Conservation (phyloP, 306 rosid species). For the Medicago ruthenica region DNA sequence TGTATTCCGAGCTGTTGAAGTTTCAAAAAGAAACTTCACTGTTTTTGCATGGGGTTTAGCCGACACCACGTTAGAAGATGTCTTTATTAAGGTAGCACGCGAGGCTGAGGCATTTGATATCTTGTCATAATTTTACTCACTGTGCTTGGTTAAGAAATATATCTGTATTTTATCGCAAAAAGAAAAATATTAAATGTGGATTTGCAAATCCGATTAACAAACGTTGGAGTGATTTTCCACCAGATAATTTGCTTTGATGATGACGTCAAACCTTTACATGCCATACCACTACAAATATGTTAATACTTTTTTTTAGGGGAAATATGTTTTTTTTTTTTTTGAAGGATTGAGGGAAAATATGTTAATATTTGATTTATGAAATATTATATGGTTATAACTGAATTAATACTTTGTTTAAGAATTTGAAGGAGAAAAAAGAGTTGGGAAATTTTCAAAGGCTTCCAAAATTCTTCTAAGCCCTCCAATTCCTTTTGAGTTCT, state of each 20-base stretch:
- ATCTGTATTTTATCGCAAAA: neutral
- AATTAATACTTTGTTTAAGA: no score
- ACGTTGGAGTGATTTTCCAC: neutral
- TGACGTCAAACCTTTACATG: neutral
- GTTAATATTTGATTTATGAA: neutral
- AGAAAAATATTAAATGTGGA: no score
- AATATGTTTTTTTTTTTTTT: no score
- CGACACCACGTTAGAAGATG: conserved; percentile 90
- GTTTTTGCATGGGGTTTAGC: conserved; percentile 90
- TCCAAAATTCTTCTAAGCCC: no score
- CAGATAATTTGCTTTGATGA: neutral
- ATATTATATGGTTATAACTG: neutral
- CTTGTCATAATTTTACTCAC: conserved; percentile 46
- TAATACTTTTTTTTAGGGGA: neutral
- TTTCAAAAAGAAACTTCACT: conserved; percentile 71
- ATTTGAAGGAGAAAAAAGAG: no score
- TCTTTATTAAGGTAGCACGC: conserved; percentile 84
- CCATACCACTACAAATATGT: neutral
- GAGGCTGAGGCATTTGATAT: conserved; percentile 57
- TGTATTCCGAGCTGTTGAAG: conserved; percentile 76
- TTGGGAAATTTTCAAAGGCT: no score
- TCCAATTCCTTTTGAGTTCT: no score
- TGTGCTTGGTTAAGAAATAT: neutral
- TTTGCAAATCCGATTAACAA: neutral
- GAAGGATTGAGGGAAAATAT: no score